Conservation (phyloP, 371 early-diverging fungal genomes). For the Chytridium lagenaria region DNA sequence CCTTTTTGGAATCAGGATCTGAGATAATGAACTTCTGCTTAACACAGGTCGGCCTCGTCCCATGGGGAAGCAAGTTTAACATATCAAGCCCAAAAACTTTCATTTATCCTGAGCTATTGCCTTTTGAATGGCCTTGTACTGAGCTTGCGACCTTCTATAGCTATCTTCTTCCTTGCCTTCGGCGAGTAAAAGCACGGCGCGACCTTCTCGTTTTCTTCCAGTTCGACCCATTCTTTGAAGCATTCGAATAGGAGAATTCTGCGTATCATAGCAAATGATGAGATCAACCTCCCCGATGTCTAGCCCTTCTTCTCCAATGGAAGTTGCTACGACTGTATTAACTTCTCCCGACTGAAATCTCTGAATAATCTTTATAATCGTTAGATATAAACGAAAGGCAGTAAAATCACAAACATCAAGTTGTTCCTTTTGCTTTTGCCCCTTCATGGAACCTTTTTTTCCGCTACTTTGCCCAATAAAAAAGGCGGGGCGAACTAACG, state of each 20-base stretch:
- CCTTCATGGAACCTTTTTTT: slow-evolving; percentile 72
- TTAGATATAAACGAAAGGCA: not conserved
- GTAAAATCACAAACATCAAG: slow-evolving; percentile 59
- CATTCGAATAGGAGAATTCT: slow-evolving; percentile 84
- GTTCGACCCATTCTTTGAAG: slow-evolving; percentile 93
- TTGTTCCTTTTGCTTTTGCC: slow-evolving; percentile 85
- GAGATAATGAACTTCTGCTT: slow-evolving; percentile 39
- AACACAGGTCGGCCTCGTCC: slow-evolving; percentile 55
- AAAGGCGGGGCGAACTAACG: slow-evolving; percentile 69
- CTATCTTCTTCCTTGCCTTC: slow-evolving; percentile 81
- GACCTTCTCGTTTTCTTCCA: slow-evolving; percentile 88
- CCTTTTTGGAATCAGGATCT: not conserved
- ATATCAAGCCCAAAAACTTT: slow-evolving; percentile 19
- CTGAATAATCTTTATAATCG: slow-evolving; percentile 52
- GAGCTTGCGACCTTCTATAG: slow-evolving; percentile 48
- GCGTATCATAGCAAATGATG: slow-evolving; percentile 90
- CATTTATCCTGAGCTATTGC: slow-evolving; percentile 56
- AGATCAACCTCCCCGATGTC: slow-evolving; percentile 97
- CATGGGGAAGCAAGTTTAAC: slow-evolving; percentile 40
- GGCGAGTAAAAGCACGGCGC: slow-evolving; percentile 79
- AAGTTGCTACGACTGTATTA: slow-evolving; percentile 90
- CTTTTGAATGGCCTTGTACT: slow-evolving; percentile 58
- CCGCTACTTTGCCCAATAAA: slow-evolving; percentile 86
- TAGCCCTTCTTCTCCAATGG: slow-evolving; percentile 95
- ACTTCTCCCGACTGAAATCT: slow-evolving; percentile 74